Evolutionary conservation across 768 basidiomycete genomes (phyloP), one percentile per base, ranked within the genome.

Genomic region (Kwoniella newhampshirensis): DNA sequence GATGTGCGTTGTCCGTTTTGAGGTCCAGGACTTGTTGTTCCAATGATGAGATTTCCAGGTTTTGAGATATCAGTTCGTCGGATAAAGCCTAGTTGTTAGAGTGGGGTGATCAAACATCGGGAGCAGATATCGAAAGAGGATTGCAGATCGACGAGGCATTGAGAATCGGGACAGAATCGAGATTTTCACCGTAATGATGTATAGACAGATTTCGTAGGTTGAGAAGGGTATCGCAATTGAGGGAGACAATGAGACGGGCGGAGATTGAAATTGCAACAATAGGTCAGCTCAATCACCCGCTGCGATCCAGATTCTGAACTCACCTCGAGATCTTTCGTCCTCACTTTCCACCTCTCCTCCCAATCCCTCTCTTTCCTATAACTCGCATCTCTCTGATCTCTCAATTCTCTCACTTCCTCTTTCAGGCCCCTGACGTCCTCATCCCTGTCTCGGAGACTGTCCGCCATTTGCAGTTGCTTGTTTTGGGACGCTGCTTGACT

Each of bases 401-500:
- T 81, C 13, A 86, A 76, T 66, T 87, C 87, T 57, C 91, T 80
- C 25, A 92, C 79, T 65, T 83, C 85, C 73, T 96, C 92, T 1
- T 87, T 81, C 59, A 93, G 86, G 37, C 88, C 81, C 57, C 91
- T 82, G 3, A 87, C 84, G 30, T 87, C 74, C 63, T 97, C 93
- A 71, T 97, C 93, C 76, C 91, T 87, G 76, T 93, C 92, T 47
- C 91, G 85, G 7, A 98, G 81, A 1, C 90, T 91, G 77, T 99
- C 96, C 59, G 90, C 93, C 86, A 99, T 91, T 3, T 88, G 83
- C 13, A 99, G 81, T 74, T 96, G 93, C 0, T 92, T 89, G 75
- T 96, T 94, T 78, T 94, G 91, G 3, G 90, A 89, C 62, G 71
- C 64, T 0, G 75, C 69, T 55, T 98, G 93, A 0, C 91, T 89